A percentile compares a stretch with the other conserved stretches of the same genome.
Conservation (phyloP, 2,329 filamentous ascomycete species). For the Ambrosiella beaveri region DNA sequence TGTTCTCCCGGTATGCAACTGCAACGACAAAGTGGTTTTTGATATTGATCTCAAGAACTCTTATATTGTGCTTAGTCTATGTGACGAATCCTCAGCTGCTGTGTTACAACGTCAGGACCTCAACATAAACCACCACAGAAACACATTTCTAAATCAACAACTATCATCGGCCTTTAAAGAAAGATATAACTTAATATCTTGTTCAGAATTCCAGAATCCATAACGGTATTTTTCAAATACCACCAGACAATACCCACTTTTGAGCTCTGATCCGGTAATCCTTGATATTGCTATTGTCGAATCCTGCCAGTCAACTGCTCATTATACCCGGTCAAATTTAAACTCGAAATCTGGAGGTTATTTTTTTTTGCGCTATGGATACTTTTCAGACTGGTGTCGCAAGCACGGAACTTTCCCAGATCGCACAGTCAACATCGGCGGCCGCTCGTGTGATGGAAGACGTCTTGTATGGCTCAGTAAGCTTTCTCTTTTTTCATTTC, state of each 20-base stretch:
- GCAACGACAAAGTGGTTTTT: too few species aligned
- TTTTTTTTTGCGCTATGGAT: constrained; percentile 5
- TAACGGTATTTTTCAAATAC: too few species aligned
- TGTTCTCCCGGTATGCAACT: too few species aligned
- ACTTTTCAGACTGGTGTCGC: neutral
- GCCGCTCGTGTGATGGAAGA: constrained; percentile 43
- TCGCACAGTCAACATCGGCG: constrained; percentile 24
- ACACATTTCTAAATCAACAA: too few species aligned
- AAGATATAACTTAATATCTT: too few species aligned
- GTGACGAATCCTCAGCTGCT: too few species aligned
- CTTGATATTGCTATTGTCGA: neutral
- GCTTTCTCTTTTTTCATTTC: constrained; percentile 18
- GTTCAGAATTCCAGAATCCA: too few species aligned
- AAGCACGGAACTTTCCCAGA: neutral
- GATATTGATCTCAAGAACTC: too few species aligned
- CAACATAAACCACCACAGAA: too few species aligned
- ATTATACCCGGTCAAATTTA: neutral
- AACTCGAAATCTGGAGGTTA: neutral
- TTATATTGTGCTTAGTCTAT: too few species aligned
- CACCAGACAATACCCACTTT: neutral
- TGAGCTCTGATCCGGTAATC: neutral
- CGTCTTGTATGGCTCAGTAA: constrained; percentile 70
- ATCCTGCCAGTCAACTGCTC: neutral
- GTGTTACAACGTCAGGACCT: too few species aligned
- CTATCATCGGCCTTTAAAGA: too few species aligned